Percentiles rank a stretch among this genome's conserved stretches.
These are phyloP conservation scores for Candida krabiensis DNA, from an alignment of 805 yeast genomes.

Conservation along the genomic window DNA sequence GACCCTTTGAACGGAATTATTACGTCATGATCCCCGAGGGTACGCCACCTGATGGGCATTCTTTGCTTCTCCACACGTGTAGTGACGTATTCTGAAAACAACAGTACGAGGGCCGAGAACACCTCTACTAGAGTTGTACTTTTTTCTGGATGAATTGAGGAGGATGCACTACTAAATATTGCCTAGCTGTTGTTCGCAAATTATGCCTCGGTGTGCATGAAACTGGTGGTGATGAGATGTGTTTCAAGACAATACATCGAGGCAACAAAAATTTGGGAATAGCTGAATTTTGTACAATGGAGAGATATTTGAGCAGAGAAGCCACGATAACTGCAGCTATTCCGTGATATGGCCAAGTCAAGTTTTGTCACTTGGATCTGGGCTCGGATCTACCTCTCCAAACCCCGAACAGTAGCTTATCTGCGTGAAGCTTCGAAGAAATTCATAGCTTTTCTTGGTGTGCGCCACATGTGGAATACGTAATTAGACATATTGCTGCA, in stretches of 20 bases:
- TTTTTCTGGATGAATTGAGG: too few species aligned
- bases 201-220: neutral
- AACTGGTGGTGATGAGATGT: neutral
- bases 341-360: neutral
- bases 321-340: neutral
- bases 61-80: too few species aligned
- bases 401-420: neutral
- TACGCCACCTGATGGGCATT: too few species aligned
- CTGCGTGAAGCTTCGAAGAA: too few species aligned
- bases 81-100: too few species aligned
- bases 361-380: too few species aligned
- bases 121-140: too few species aligned
- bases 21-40: too few species aligned
- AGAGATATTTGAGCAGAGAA: neutral
- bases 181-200: too few species aligned
- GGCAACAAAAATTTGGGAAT: neutral
- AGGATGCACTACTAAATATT: too few species aligned
- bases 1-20: neutral
- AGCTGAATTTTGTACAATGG: neutral
- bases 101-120: neutral
- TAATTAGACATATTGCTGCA: neutral
- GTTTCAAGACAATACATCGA: neutral
- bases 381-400: neutral
- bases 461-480: too few species aligned
- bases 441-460: too few species aligned